Percentiles rank a stretch among this genome's conserved stretches.
phyloP scores from a whole-genome alignment of 108 stramenopile genomes.

The Nitzschia sp. region DNA sequence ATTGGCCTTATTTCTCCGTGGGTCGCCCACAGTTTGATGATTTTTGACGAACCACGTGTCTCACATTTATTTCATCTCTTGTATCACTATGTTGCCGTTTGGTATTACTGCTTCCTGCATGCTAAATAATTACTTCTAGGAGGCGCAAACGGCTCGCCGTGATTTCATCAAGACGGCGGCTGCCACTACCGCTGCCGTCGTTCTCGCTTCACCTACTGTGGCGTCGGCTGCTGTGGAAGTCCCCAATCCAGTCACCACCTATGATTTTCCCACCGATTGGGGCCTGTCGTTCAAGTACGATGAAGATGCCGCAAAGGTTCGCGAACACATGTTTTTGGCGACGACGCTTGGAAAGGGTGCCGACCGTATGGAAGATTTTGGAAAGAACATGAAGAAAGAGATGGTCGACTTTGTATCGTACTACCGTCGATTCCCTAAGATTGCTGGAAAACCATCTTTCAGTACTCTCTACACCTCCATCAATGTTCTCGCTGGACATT shows the following conservation, averaged over 20 bases:
- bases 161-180: slow-evolving; percentile 63
- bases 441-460: slow-evolving; percentile 93
- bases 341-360: slow-evolving; percentile 90
- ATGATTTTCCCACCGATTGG: slow-evolving; percentile 82
- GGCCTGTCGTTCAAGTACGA: slow-evolving; percentile 91
- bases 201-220: slow-evolving; percentile 41
- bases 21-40: too few species aligned
- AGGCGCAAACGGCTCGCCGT: slow-evolving; percentile 53
- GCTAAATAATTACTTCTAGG: background rate
- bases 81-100: background rate
- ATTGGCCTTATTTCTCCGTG: too few species aligned
- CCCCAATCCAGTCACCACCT: slow-evolving; percentile 70
- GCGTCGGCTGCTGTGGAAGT: slow-evolving; percentile 74
- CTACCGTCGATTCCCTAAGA: slow-evolving; percentile 89
- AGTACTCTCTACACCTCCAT: slow-evolving; percentile 94
- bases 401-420: slow-evolving; percentile 96
- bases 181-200: slow-evolving; percentile 42
- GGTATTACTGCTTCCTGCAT: background rate
- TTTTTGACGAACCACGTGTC: too few species aligned
- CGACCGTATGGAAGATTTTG: slow-evolving; percentile 88
- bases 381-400: slow-evolving; percentile 95
- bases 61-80: too few species aligned
- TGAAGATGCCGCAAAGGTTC: slow-evolving; percentile 88
- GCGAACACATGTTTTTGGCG: slow-evolving; percentile 88
- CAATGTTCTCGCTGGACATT: slow-evolving; percentile 96